phyloP scores from a whole-genome alignment of 2,329 filamentous ascomycete genomes.

The Sclerotinia subarctica region DNA sequence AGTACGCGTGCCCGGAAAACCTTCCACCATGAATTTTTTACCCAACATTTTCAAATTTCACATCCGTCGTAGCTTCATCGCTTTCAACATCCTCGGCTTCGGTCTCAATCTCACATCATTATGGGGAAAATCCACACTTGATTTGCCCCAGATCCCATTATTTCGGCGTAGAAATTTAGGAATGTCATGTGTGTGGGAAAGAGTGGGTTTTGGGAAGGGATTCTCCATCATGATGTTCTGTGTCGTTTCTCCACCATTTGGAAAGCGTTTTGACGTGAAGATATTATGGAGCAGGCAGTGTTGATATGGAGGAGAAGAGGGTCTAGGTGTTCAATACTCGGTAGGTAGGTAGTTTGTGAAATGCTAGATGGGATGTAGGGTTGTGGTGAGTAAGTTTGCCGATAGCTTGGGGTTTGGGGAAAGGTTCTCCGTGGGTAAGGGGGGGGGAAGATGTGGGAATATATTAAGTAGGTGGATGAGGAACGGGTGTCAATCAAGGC shows the following conservation, averaged over 20 bases:
- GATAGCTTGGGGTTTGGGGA: constrained; percentile 10
- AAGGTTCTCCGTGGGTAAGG: neutral
- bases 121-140: constrained; percentile 1
- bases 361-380: neutral
- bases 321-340: neutral
- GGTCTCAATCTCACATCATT: neutral
- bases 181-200: constrained; percentile 10
- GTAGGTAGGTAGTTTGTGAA: no score
- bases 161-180: constrained; percentile 1
- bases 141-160: constrained; percentile 4
- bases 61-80: neutral
- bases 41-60: neutral
- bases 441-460: neutral
- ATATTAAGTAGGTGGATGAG: neutral
- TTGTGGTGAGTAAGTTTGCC: neutral
- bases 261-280: neutral
- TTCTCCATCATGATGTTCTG: constrained; percentile 1
- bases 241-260: constrained; percentile 1
- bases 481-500: neutral
- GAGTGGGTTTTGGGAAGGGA: neutral
- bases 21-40: neutral
- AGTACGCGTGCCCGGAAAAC: neutral
- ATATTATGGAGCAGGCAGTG: neutral
- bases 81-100: neutral
- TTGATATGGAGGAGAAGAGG: neutral